phyloP scores from a whole-genome alignment of 257 asterid species.

The Penstemon barbatus region DNA sequence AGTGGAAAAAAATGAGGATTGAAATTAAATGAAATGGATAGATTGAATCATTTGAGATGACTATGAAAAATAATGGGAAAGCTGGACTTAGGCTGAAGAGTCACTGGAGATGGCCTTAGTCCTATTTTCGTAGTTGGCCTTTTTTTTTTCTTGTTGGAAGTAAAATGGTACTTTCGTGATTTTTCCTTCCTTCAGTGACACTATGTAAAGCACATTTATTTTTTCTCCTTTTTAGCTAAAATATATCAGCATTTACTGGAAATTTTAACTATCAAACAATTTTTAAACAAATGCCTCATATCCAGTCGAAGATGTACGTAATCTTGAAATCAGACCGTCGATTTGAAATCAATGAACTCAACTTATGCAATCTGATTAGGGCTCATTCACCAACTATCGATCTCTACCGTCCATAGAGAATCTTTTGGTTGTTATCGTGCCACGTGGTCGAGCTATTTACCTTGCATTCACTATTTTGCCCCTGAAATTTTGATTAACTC shows the following conservation, averaged over 20 bases:
- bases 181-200: constrained; percentile 7
- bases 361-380: constrained; percentile 14
- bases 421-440: not conserved
- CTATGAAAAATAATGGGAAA: too few relatives aligned
- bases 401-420: constrained; percentile 30
- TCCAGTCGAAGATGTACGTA: constrained; percentile 16
- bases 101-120: too few relatives aligned
- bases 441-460: constrained; percentile 36
- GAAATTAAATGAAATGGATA: too few relatives aligned
- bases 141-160: constrained; percentile 17
- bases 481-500: constrained; percentile 30
- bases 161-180: constrained; percentile 31
- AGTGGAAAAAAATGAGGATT: too few relatives aligned
- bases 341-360: not conserved
- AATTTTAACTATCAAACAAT: constrained; percentile 24
- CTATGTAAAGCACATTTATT: not conserved
- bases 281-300: constrained; percentile 9
- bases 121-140: not conserved
- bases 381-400: constrained; percentile 15
- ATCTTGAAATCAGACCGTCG: not conserved
- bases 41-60: too few relatives aligned
- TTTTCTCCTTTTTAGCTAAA: not conserved
- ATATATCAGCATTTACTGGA: constrained; percentile 1
- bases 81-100: too few relatives aligned
- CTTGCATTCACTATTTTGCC: constrained; percentile 13